Percentiles rank a stretch among this genome's conserved stretches.
phyloP scores from a whole-genome alignment of 1,139 yeast species.

The Magnusiomyces ingens region DNA sequence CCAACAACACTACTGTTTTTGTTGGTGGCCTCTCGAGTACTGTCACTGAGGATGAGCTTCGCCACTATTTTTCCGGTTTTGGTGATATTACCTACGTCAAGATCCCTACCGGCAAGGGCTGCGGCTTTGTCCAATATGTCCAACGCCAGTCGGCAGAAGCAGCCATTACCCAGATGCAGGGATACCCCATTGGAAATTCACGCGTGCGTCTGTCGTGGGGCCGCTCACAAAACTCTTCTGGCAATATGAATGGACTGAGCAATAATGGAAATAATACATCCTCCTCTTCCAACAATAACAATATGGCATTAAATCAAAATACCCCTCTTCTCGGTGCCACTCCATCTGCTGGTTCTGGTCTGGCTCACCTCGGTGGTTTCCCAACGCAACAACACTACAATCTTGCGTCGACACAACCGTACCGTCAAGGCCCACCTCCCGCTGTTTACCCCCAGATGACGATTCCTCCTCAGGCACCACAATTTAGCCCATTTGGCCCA shows the following conservation, averaged over 20 bases:
- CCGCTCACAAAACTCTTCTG: slow-evolving; percentile 39
- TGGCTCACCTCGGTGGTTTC: slow-evolving; percentile 13
- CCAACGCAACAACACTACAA: no score
- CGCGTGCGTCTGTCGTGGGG: slow-evolving; percentile 91
- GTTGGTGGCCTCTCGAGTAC: slow-evolving; percentile 81
- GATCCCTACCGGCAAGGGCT: slow-evolving; percentile 86
- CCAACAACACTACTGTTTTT: slow-evolving; percentile 86
- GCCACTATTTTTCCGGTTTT: slow-evolving; percentile 71
- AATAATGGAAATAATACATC: background rate
- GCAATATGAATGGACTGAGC: background rate
- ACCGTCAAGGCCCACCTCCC: slow-evolving; percentile 32
- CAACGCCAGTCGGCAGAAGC: slow-evolving; percentile 79
- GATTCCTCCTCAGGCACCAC: slow-evolving; percentile 28
- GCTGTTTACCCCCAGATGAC: slow-evolving; percentile 34
- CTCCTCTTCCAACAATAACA: background rate
- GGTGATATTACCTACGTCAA: slow-evolving; percentile 81
- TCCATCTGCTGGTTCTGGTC: background rate
- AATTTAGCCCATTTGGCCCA: slow-evolving; percentile 34
- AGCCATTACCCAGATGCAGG: slow-evolving; percentile 89
- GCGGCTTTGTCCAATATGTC: slow-evolving; percentile 85
- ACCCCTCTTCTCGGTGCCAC: background rate
- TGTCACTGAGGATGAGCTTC: slow-evolving; percentile 69
- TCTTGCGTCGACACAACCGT: slow-evolving; percentile 17
- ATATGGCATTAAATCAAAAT: background rate
- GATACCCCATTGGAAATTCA: slow-evolving; percentile 80